Conservation (phyloP, 352 stramenopile genomes). For the Globisporangium perplexum region DNA sequence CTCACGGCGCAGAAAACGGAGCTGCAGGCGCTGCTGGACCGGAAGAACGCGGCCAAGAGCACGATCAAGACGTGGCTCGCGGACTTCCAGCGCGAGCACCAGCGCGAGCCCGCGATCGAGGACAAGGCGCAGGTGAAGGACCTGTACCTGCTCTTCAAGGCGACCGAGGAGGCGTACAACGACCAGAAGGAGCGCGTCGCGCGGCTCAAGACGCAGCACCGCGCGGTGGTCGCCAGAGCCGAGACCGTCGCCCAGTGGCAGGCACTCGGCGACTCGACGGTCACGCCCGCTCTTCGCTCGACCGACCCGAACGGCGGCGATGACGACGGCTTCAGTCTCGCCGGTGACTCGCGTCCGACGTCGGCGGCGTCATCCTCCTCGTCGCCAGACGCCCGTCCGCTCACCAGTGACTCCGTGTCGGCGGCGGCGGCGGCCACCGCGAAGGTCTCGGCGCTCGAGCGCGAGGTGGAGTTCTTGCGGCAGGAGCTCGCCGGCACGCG, state of each 20-base stretch:
- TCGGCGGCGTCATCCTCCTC: no score
- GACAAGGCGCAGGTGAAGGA: conserved; percentile 77
- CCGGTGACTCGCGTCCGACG: conserved; percentile 5
- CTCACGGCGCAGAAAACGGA: conserved; percentile 27
- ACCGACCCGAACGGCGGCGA: neutral
- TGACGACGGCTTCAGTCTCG: neutral
- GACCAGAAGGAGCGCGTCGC: conserved; percentile 29
- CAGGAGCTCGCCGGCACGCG: conserved; percentile 15
- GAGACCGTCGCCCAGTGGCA: conserved; percentile 52
- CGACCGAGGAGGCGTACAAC: conserved; percentile 48
- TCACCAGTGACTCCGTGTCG: neutral
- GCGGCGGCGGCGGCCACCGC: no score
- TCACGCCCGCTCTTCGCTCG: conserved; percentile 6
- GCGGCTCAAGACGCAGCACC: conserved; percentile 42
- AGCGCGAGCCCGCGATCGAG: conserved; percentile 58
- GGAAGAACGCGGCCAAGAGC: conserved; percentile 48
- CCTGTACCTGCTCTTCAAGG: conserved; percentile 71
- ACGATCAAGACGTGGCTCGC: conserved; percentile 63
- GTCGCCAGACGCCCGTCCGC: neutral
- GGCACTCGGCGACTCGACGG: conserved; percentile 20
- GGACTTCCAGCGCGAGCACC: conserved; percentile 41
- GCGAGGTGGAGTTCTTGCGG: conserved; percentile 25
- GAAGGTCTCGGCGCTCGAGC: conserved; percentile 14
- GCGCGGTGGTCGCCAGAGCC: conserved; percentile 31
- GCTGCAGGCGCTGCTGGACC: conserved; percentile 24